phyloP scores from a whole-genome alignment of 2,329 filamentous ascomycete species.

The Emmonsia crescens region DNA sequence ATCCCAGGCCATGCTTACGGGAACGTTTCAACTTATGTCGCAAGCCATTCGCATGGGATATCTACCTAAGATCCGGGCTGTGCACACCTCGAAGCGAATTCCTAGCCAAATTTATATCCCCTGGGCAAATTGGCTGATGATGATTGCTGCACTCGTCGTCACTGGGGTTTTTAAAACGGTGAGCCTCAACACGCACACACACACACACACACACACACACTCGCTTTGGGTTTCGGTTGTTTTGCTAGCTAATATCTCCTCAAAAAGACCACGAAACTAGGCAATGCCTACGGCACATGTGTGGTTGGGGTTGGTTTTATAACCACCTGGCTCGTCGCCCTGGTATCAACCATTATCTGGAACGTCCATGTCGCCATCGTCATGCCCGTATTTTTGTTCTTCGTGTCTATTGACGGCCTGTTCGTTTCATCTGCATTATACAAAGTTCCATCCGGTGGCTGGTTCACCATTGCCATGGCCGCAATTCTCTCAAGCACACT shows the following conservation, averaged over 20 bases:
- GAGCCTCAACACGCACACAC: slow-evolving; percentile 2
- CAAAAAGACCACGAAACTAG: slow-evolving; percentile 51
- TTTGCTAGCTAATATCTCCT: not conserved
- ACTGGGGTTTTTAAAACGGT: slow-evolving; percentile 61
- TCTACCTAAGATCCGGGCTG: slow-evolving; percentile 63
- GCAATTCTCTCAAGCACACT: slow-evolving; percentile 54
- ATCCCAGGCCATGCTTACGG: slow-evolving; percentile 68
- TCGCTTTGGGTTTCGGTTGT: not conserved
- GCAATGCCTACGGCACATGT: slow-evolving; percentile 67
- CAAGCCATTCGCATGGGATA: slow-evolving; percentile 65
- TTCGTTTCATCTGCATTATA: slow-evolving; percentile 59
- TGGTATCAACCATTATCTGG: slow-evolving; percentile 66
- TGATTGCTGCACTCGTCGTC: slow-evolving; percentile 64
- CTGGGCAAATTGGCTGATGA: slow-evolving; percentile 63
- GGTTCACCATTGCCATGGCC: slow-evolving; percentile 62
- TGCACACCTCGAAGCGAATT: slow-evolving; percentile 59
- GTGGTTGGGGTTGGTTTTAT: slow-evolving; percentile 73
- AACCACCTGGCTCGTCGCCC: slow-evolving; percentile 61
- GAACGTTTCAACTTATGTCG: slow-evolving; percentile 57
- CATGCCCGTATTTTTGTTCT: slow-evolving; percentile 49
- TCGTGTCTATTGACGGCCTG: slow-evolving; percentile 56
- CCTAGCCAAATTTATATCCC: slow-evolving; percentile 70
- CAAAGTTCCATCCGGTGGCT: slow-evolving; percentile 66
- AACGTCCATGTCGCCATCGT: slow-evolving; percentile 51
- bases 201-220: too few species aligned